These are phyloP conservation scores for Sesbania bispinosa DNA, from an alignment of 306 rosid genomes.

Conservation along the genomic window DNA sequence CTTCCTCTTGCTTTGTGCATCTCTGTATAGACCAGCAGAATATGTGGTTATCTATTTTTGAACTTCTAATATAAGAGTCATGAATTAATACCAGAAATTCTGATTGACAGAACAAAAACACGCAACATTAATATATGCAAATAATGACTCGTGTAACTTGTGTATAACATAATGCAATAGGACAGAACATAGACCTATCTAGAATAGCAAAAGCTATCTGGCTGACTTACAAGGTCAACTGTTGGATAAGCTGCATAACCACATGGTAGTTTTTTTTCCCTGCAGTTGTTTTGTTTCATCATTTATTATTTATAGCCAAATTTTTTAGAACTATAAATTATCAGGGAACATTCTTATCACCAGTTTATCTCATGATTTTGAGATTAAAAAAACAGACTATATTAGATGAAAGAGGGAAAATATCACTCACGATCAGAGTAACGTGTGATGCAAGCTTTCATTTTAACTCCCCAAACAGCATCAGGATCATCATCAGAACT, in stretches of 20 bases:
- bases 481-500: constrained; percentile 75
- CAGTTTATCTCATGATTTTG: not conserved
- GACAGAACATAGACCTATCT: constrained; percentile 6
- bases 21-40: constrained; percentile 49
- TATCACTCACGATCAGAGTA: constrained; percentile 72
- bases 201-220: constrained; percentile 6
- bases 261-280: not conserved
- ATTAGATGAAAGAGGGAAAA: constrained; percentile 16
- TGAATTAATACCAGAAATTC: constrained; percentile 20
- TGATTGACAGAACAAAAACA: not conserved
- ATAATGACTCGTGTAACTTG: not conserved
- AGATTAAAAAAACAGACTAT: not conserved
- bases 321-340: not conserved
- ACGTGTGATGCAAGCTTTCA: constrained; percentile 84
- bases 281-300: constrained; percentile 11
- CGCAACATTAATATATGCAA: constrained; percentile 13
- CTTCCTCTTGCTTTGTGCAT: constrained; percentile 70
- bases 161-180: not conserved
- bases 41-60: constrained; percentile 28
- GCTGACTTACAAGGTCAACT: constrained; percentile 2
- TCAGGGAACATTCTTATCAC: not conserved
- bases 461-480: constrained; percentile 74
- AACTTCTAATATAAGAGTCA: constrained; percentile 15
- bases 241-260: not conserved
- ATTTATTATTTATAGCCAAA: not conserved